Evolutionary conservation across 768 basidiomycete species (phyloP).

Genomic region (Lactarius quietus): DNA sequence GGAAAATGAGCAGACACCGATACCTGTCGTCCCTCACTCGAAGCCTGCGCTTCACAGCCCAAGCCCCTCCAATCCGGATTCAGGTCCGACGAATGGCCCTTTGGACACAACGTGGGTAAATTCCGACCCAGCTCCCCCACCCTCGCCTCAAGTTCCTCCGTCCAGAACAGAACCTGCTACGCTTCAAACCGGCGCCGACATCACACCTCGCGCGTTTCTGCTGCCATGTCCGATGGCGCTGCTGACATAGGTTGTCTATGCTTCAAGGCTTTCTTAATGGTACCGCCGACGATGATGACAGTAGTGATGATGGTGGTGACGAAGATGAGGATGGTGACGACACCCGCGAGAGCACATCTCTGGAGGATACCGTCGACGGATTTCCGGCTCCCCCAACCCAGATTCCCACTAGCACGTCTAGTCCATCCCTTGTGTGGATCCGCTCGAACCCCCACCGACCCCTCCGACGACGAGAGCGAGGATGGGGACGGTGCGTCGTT

Average conservation of each 20-base stretch:
- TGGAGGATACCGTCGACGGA: constrained; percentile 26
- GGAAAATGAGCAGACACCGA: neutral
- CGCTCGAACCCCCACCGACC: constrained; percentile 9
- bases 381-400: constrained; percentile 23
- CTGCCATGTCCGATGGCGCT: constrained; percentile 52
- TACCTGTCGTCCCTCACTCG: neutral
- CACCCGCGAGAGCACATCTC: constrained; percentile 13
- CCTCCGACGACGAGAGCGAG: constrained; percentile 34
- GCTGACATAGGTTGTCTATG: constrained; percentile 68
- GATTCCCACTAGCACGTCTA: constrained; percentile 16
- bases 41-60: neutral
- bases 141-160: neutral
- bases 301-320: constrained; percentile 19
- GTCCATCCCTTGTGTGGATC: constrained; percentile 3
- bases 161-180: neutral
- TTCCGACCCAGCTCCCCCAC: neutral
- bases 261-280: constrained; percentile 49
- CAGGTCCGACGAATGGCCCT: neutral
- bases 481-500: constrained; percentile 70
- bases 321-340: constrained; percentile 22
- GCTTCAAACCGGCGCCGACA: too few species aligned
- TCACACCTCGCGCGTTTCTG: constrained; percentile 32
- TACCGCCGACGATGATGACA: constrained; percentile 30
- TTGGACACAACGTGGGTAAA: neutral
- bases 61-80: neutral